Percentiles rank a stretch among this genome's conserved stretches.
phyloP scores from a whole-genome alignment of 139 green algal genomes.

The Chlamydomonas schloesseri region DNA sequence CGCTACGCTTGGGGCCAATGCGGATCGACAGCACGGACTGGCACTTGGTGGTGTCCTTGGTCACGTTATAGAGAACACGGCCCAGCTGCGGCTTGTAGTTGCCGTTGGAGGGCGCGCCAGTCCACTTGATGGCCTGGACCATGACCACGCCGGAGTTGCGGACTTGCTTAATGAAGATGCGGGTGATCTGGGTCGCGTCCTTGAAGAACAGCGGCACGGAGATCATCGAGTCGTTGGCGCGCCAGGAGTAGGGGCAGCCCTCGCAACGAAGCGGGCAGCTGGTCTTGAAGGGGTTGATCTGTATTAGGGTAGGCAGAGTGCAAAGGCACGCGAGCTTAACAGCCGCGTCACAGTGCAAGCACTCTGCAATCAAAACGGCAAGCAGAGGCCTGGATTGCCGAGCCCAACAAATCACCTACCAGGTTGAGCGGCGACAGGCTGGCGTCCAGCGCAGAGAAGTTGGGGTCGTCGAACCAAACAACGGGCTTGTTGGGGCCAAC shows the following conservation, averaged over 20 bases:
- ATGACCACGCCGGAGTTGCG: background rate
- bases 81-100: background rate
- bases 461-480: background rate
- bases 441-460: background rate
- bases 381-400: too few relatives aligned
- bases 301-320: too few relatives aligned
- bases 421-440: background rate
- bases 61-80: background rate
- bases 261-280: background rate
- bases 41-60: background rate
- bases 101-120: background rate
- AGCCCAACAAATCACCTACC: too few relatives aligned
- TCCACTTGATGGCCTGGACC: slow-evolving; percentile 30
- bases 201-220: slow-evolving; percentile 5
- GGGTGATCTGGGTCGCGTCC: background rate
- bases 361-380: too few relatives aligned
- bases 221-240: background rate
- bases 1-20: background rate
- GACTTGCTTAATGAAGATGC: slow-evolving; percentile 15
- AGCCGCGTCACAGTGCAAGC: too few relatives aligned
- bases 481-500: background rate
- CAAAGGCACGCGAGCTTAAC: too few relatives aligned
- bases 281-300: background rate
- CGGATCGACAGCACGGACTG: background rate
- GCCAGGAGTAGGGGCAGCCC: background rate